Conservation (phyloP, 805 yeast species). For the Jamesozyma gamospora region DNA sequence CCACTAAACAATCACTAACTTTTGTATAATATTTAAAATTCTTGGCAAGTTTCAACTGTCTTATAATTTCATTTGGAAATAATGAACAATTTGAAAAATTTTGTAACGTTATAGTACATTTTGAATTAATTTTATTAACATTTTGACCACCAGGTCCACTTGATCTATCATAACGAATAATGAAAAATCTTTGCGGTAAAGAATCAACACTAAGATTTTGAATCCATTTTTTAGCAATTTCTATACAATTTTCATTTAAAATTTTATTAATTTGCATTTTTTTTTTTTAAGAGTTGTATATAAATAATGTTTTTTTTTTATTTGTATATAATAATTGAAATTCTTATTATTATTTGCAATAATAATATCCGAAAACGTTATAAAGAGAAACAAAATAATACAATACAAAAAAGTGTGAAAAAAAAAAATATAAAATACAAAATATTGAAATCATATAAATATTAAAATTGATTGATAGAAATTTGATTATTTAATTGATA, state of each 20-base stretch:
- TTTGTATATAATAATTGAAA: no score
- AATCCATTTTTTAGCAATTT: constrained; percentile 27
- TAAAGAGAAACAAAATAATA: no score
- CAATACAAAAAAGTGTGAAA: no score
- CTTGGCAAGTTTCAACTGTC: constrained; percentile 27
- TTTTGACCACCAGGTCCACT: constrained; percentile 88
- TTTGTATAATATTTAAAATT: constrained; percentile 47
- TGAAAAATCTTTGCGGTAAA: constrained; percentile 16
- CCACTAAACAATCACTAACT: constrained; percentile 40
- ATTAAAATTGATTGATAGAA: no score
- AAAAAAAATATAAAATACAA: no score
- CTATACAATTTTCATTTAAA: background rate
- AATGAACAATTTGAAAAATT: constrained; percentile 42
- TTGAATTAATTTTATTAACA: constrained; percentile 56
- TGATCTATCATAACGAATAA: constrained; percentile 35
- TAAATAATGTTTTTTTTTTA: no score
- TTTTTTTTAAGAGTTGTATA: no score
- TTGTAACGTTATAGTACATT: constrained; percentile 49
- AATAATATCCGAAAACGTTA: no score
- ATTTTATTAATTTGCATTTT: no score
- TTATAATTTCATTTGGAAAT: constrained; percentile 47
- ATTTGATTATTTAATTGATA: no score
- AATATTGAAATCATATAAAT: no score
- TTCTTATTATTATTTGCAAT: no score
- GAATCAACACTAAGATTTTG: constrained; percentile 34